These are phyloP conservation scores for Yamadazyma dushanensis DNA, from an alignment of 1,139 yeast species.

Conservation along the genomic window DNA sequence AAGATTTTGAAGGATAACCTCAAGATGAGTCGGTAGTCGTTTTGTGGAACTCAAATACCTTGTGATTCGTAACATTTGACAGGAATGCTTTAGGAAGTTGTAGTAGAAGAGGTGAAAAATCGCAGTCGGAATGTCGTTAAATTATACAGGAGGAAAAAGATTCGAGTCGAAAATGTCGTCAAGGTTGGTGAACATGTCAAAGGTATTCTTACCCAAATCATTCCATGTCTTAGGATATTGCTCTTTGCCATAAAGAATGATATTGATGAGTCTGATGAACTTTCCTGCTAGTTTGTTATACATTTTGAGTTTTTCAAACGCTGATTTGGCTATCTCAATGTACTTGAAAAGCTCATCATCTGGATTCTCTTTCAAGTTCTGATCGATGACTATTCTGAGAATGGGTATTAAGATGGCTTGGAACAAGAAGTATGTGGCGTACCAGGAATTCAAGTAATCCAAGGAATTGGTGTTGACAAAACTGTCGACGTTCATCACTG, in stretches of 20 bases:
- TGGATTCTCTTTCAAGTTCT: slow-evolving; percentile 34
- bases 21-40: neutral
- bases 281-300: slow-evolving; percentile 51
- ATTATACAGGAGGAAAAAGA: neutral
- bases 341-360: slow-evolving; percentile 16
- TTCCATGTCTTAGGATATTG: slow-evolving; percentile 11
- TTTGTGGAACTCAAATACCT: neutral
- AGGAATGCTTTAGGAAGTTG: too few relatives aligned
- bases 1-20: neutral
- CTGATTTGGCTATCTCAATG: slow-evolving; percentile 45
- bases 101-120: neutral
- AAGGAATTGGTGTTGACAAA: slow-evolving; percentile 35
- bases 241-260: slow-evolving; percentile 16
- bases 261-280: slow-evolving; percentile 49
- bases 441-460: slow-evolving; percentile 53
- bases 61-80: neutral
- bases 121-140: slow-evolving; percentile 1
- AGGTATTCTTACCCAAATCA: slow-evolving; percentile 11
- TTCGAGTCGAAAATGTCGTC: slow-evolving; percentile 17
- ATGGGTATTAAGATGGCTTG: slow-evolving; percentile 61
- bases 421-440: slow-evolving; percentile 60
- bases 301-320: slow-evolving; percentile 36
- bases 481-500: slow-evolving; percentile 49
- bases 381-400: slow-evolving; percentile 54
- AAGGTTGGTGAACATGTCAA: slow-evolving; percentile 18